A percentile compares a stretch with the other conserved stretches of the same genome.
Evolutionary conservation across 2,329 filamentous ascomycete species (phyloP).

Genomic region (Stemphylium lycopersici): DNA sequence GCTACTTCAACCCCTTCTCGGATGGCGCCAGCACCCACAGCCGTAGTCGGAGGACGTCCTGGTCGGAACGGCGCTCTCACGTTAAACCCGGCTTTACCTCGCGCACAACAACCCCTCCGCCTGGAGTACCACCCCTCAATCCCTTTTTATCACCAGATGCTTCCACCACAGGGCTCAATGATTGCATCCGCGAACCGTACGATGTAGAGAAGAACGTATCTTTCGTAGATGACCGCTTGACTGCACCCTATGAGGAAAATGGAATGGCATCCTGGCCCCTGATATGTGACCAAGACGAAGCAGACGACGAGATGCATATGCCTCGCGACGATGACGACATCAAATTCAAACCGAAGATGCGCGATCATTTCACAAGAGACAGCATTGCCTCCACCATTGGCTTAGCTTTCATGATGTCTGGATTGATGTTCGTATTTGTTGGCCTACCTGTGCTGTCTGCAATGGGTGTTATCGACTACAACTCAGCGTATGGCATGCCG

Average conservation of each 20-base stretch:
- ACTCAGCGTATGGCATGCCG: slow-evolving; percentile 49
- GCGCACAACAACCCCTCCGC: slow-evolving; percentile 23
- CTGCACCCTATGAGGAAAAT: slow-evolving; percentile 52
- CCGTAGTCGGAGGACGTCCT: slow-evolving; percentile 30
- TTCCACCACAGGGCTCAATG: slow-evolving; percentile 34
- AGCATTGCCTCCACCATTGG: slow-evolving; percentile 53
- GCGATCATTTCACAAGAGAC: slow-evolving; percentile 54
- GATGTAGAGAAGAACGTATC: slow-evolving; percentile 44
- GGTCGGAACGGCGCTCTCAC: slow-evolving; percentile 20
- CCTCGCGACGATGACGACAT: slow-evolving; percentile 58
- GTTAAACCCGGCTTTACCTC: slow-evolving; percentile 11
- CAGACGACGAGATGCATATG: slow-evolving; percentile 62
- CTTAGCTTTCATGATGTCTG: slow-evolving; percentile 54
- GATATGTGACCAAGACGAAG: slow-evolving; percentile 58
- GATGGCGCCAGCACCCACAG: slow-evolving; percentile 30
- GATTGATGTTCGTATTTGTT: slow-evolving; percentile 58
- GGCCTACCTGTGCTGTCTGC: slow-evolving; percentile 58
- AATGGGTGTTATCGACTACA: slow-evolving; percentile 49
- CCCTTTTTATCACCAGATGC: slow-evolving; percentile 39
- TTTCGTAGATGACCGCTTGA: slow-evolving; percentile 56
- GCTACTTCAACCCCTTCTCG: slow-evolving; percentile 45
- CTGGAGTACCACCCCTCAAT: slow-evolving; percentile 19
- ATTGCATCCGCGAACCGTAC: slow-evolving; percentile 24
- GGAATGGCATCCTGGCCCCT: slow-evolving; percentile 53
- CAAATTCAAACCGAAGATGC: slow-evolving; percentile 50